Base-by-base conservation (phyloP, 306 rosid species). In the Vigna angularis region DNA sequence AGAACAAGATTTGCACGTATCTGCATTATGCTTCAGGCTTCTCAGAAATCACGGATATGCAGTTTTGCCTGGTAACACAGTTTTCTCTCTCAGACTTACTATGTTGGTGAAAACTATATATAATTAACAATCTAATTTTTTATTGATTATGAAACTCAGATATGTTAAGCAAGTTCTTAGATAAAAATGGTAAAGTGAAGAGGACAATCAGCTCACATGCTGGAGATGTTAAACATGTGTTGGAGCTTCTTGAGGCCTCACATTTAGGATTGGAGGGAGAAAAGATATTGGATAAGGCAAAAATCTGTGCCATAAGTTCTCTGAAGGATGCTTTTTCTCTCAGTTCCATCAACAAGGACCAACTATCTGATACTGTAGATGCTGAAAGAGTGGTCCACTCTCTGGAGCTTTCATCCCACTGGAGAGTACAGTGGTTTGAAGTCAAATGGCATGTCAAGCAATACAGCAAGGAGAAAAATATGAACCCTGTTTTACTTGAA, bases 401-500 rank as follows among this genome's bases (percentile, higher is more conserved):
- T 2, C 57, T 90, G 85, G 87, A 88, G 66, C 75, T 87, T 76
- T 83, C 97, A 0, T 78, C 82, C 4, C 89, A 85, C 20, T 79
- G 89, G 90, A 87, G 97, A 74, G 89, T 88, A 1, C 52, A 61
- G 4, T 92, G 94, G 97, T 92, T 88, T 62, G 85, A 90, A 0
- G 87, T 90, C 1, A 83, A 70, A 84, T 83, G 94, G 91, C 88
- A 90, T 6, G 72, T 82, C 1, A 74, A 57, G 0, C 68, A 77
- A 3, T 82, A 68, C 2, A 78, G 79, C 48, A 52, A 63, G 14
- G 72, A 61, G 42, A 11, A n/a, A 34, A 30, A 51, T 4, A 4
- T n/a, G 73, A n/a, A 78, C 24, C 18, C n/a, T 0, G 2, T 4
- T 72, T 74, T 90, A 24, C 84, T 92, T 56, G 84, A 84, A 28